Evolutionary conservation across 495 filamentous ascomycete genomes (phyloP).

Genomic region (Penicillium canariense): DNA sequence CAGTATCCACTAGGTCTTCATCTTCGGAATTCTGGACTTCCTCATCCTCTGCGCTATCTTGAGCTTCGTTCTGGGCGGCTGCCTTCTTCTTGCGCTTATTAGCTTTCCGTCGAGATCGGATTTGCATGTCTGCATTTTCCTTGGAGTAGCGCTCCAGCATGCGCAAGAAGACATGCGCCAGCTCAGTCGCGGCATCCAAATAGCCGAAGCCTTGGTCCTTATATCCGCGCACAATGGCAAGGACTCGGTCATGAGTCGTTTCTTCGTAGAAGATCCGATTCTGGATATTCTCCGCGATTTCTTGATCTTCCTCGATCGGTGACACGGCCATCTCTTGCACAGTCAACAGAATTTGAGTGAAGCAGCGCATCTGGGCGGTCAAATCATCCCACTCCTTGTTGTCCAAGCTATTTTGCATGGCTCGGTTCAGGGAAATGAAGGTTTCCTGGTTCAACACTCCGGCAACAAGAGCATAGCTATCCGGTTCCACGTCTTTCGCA

Average conservation of each 20-base stretch:
- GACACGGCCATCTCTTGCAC: conserved; percentile 92
- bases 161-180: conserved; percentile 85
- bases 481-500: conserved; percentile 54
- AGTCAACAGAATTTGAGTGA: conserved; percentile 74
- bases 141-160: conserved; percentile 93
- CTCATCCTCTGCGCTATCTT: conserved; percentile 39
- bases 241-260: conserved; percentile 81
- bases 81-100: conserved; percentile 67
- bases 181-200: conserved; percentile 87
- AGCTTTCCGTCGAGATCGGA: conserved; percentile 71
- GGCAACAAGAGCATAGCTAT: conserved; percentile 83
- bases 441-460: conserved; percentile 89
- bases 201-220: conserved; percentile 95
- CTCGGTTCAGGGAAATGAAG: conserved; percentile 80
- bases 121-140: conserved; percentile 88
- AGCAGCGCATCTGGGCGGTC: conserved; percentile 86
- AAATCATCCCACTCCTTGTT: conserved; percentile 84
- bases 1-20: conserved; percentile 69
- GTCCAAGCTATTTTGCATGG: conserved; percentile 75
- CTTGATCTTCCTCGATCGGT: conserved; percentile 85
- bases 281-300: conserved; percentile 97
- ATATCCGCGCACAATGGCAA: conserved; percentile 74
- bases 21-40: conserved; percentile 65
- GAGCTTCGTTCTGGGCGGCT: conserved; percentile 19
- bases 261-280: conserved; percentile 98